A percentile compares a stretch with the other conserved stretches of the same genome.
Conservation (phyloP, 352 stramenopile genomes). For the Globisporangium okanoganense region DNA sequence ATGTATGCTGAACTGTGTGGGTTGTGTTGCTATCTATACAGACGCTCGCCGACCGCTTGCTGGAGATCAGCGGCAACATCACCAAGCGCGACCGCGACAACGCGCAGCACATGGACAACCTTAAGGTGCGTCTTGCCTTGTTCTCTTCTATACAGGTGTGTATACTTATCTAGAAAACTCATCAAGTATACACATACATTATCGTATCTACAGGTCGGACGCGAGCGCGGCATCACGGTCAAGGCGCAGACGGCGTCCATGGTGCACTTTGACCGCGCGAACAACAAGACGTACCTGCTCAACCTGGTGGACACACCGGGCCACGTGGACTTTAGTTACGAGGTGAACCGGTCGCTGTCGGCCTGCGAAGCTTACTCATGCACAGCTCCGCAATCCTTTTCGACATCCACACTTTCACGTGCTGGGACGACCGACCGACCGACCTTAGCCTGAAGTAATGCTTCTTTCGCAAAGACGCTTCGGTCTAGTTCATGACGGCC, state of each 20-base stretch:
- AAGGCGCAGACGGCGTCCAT: slow-evolving; percentile 98
- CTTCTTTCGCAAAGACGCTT: too few species aligned
- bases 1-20: too few species aligned
- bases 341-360: slow-evolving; percentile 94
- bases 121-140: slow-evolving; percentile 49
- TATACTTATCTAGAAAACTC: background rate
- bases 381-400: too few species aligned
- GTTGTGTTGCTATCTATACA: slow-evolving; percentile 19
- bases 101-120: slow-evolving; percentile 89
- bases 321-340: slow-evolving; percentile 98
- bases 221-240: slow-evolving; percentile 98
- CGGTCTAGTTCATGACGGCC: too few species aligned
- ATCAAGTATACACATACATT: background rate
- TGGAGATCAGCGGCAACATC: slow-evolving; percentile 90
- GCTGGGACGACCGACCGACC: too few species aligned
- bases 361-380: too few species aligned
- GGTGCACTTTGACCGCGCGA: slow-evolving; percentile 79
- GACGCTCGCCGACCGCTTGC: slow-evolving; percentile 88
- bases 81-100: slow-evolving; percentile 79
- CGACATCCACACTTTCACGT: too few species aligned
- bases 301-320: slow-evolving; percentile 98
- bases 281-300: slow-evolving; percentile 87
- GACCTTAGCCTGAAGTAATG: too few species aligned
- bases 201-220: slow-evolving; percentile 78
- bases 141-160: background rate